Evolutionary conservation across 192 early-diverging fungal species (phyloP).

Genomic region (Podila horticola): DNA sequence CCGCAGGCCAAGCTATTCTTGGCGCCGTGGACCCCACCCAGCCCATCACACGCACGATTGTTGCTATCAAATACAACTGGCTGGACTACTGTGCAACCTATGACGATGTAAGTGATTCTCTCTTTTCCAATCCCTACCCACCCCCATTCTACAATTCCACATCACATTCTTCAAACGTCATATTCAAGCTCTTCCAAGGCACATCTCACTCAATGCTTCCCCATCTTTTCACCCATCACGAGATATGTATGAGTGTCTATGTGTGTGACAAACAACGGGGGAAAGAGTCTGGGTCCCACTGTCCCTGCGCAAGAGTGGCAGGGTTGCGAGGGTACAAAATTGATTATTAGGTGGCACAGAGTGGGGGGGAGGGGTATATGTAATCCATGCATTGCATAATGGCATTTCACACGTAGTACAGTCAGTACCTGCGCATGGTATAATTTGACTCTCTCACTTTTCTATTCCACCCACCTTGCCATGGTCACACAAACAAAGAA

Average conservation of each 20-base stretch:
- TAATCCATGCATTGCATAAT: background rate
- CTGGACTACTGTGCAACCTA: conserved; percentile 38
- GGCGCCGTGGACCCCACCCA: conserved; percentile 2
- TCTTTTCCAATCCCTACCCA: background rate
- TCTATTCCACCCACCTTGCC: background rate
- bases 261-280: no score
- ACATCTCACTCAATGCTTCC: no score
- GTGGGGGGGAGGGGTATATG: background rate
- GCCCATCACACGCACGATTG: conserved; percentile 14
- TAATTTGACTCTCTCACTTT: no score
- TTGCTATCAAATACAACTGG: conserved; percentile 36
- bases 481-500: conserved; percentile 2
- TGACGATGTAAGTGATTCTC: conserved; percentile 38
- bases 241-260: no score
- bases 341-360: no score
- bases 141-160: background rate
- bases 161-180: background rate
- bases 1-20: conserved; percentile 27
- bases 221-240: no score
- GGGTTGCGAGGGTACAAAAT: no score
- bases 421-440: no score
- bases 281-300: no score
- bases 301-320: no score
- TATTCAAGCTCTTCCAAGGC: no score
- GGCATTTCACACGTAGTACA: background rate